Base-by-base conservation (phyloP, 495 filamentous ascomycete species). In the Alectoria sarmentosa region DNA sequence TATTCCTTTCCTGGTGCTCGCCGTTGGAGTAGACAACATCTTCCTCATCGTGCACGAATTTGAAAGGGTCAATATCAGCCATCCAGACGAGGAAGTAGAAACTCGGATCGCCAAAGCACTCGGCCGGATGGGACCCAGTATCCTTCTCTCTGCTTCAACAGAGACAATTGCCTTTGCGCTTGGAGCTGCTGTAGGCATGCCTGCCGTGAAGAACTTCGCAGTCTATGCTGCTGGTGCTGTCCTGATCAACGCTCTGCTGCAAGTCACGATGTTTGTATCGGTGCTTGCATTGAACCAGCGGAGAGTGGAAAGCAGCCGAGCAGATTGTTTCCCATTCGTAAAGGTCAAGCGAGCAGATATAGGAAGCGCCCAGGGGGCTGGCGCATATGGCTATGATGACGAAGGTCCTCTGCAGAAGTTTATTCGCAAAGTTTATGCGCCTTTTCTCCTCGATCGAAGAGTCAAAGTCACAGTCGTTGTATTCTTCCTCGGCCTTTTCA, bases 21-120 rank as follows among this genome's bases (percentile, higher is more conserved):
- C 94, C 56, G 90, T 98, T 23, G 94, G 94, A 32, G 95, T 98
- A 14, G 94, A 98, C 80, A 98, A 98, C 73, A 98, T 98, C 71
- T 98, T 98, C 76, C 76, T 98, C 59, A 96, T 98, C 59, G 95
- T 98, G 10, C 92, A 98, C 76, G 94, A 98, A 71, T 97, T 98
- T 68, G 95, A 98, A 75, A 83, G 95, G 36, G 86, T 96, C 63
- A 97, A 98, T 70, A 76, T 92, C 72, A 95, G 85, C 72, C 85
- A 96, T 71, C 89, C 90, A 0, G 91, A 96, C 68, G 87, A 91
- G 44, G 78, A 85, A 68, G 85, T 98, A n/a, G 88, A 96, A 65
- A 84, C 88, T 68, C 82, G 94, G 23, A 84, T 96, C 66, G 86
- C 90, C 23, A 88, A 86, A 66, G 91, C 95, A 0, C 80, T 96